These are phyloP conservation scores for Jaapia argillacea DNA, from an alignment of 768 basidiomycete genomes.

Conservation along the genomic window DNA sequence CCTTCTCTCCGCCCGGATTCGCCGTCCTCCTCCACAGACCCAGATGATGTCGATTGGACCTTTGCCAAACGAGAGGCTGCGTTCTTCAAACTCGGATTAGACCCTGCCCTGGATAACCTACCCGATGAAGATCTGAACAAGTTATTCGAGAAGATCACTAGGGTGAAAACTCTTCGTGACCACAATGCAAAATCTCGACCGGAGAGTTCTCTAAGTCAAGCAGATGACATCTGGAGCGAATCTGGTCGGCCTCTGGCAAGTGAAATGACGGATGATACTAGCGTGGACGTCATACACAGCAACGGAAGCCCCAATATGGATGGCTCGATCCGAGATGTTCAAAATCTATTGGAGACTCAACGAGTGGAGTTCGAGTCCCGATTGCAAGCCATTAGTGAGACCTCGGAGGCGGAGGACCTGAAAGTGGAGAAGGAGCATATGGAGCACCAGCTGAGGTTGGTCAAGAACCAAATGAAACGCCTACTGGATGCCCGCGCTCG, in stretches of 20 bases:
- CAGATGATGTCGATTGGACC: slow-evolving; percentile 88
- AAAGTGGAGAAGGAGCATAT: slow-evolving; percentile 90
- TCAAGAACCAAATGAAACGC: slow-evolving; percentile 75
- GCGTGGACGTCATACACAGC: slow-evolving; percentile 55
- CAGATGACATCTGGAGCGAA: slow-evolving; percentile 87
- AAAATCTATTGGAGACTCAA: slow-evolving; percentile 53
- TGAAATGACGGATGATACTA: slow-evolving; percentile 84
- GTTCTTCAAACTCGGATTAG: slow-evolving; percentile 73
- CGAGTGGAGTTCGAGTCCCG: slow-evolving; percentile 47
- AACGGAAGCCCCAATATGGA: slow-evolving; percentile 58
- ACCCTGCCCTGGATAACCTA: slow-evolving; percentile 85
- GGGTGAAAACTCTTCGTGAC: slow-evolving; percentile 81
- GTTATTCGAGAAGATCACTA: slow-evolving; percentile 89
- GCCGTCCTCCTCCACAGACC: slow-evolving; percentile 59
- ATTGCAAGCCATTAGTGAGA: slow-evolving; percentile 50
- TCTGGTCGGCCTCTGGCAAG: slow-evolving; percentile 71
- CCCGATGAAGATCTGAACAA: slow-evolving; percentile 94
- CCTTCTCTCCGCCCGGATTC: slow-evolving; percentile 72
- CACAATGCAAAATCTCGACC: slow-evolving; percentile 74
- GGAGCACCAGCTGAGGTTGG: slow-evolving; percentile 76
- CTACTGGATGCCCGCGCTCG: slow-evolving; percentile 66
- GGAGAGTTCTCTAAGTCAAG: slow-evolving; percentile 81
- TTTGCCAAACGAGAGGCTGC: slow-evolving; percentile 94
- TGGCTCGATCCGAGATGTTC: slow-evolving; percentile 57
- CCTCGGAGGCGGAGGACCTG: slow-evolving; percentile 74